Percentiles rank a stretch among this genome's conserved stretches.
These are phyloP conservation scores for Bipolaris oryzae DNA, from an alignment of 2,329 filamentous ascomycete species.

Conservation along the genomic window DNA sequence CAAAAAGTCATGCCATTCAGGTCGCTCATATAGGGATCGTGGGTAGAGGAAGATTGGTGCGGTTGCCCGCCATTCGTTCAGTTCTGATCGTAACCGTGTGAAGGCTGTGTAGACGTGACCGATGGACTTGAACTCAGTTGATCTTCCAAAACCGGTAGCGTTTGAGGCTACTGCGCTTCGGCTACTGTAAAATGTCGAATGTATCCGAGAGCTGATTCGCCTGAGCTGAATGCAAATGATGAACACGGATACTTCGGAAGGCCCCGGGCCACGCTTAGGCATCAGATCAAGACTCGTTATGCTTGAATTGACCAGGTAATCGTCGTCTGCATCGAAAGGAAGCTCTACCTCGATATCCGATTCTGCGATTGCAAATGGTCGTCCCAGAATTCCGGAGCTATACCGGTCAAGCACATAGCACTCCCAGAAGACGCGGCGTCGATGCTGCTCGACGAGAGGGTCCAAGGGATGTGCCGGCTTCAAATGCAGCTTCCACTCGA, in stretches of 20 bases:
- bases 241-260: slow-evolving; percentile 48
- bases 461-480: slow-evolving; percentile 24
- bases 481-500: slow-evolving; percentile 48
- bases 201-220: slow-evolving; percentile 51
- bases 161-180: background rate
- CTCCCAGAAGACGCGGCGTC: slow-evolving; percentile 53
- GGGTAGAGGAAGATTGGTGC: slow-evolving; percentile 45
- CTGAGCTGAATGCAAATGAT: slow-evolving; percentile 49
- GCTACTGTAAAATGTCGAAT: slow-evolving; percentile 35
- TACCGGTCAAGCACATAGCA: slow-evolving; percentile 56
- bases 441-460: slow-evolving; percentile 42
- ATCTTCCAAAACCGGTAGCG: background rate
- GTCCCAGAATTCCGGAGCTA: slow-evolving; percentile 51
- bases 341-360: slow-evolving; percentile 48
- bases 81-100: slow-evolving; percentile 39
- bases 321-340: slow-evolving; percentile 46
- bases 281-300: background rate
- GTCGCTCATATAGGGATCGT: slow-evolving; percentile 51
- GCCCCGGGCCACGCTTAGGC: background rate
- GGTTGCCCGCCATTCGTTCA: slow-evolving; percentile 46
- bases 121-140: background rate
- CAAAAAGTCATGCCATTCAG: slow-evolving; percentile 55
- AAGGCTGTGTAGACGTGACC: slow-evolving; percentile 1
- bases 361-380: slow-evolving; percentile 53
- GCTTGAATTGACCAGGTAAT: slow-evolving; percentile 23